These are phyloP conservation scores for Geotrichum restrictum DNA, from an alignment of 1,139 yeast genomes.

Conservation along the genomic window DNA sequence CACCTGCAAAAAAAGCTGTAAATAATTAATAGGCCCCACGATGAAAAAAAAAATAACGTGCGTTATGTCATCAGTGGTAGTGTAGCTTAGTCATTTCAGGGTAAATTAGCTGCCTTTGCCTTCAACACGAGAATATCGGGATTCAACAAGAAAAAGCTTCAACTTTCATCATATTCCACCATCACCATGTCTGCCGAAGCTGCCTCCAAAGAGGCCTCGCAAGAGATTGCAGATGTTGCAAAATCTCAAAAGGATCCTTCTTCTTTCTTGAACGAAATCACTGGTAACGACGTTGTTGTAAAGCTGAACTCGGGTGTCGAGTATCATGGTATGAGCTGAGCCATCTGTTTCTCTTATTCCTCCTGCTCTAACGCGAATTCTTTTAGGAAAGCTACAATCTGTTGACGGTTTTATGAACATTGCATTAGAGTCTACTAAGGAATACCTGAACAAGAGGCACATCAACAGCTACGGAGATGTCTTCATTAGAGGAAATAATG, in stretches of 20 bases:
- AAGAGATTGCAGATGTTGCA: conserved; percentile 3
- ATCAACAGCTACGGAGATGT: conserved; percentile 76
- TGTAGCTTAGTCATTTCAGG: background rate
- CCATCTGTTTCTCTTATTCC: background rate
- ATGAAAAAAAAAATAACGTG: too few species aligned
- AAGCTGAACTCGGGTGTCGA: conserved; percentile 84
- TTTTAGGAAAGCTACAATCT: conserved; percentile 63
- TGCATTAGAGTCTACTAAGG: conserved; percentile 74
- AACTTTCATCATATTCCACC: conserved; percentile 59
- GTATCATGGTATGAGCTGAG: conserved; percentile 50
- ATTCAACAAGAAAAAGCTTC: too few species aligned
- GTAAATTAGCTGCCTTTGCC: background rate
- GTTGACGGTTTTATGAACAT: conserved; percentile 97
- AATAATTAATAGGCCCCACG: too few species aligned
- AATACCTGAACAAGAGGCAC: conserved; percentile 54
- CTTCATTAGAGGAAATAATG: conserved; percentile 91
- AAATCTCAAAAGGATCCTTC: conserved; percentile 45
- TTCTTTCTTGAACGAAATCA: conserved; percentile 71
- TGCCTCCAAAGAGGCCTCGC: background rate
- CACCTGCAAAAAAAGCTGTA: too few species aligned
- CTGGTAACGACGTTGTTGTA: conserved; percentile 76
- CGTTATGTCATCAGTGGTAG: too few species aligned
- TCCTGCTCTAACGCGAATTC: background rate
- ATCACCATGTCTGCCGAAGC: conserved; percentile 30
- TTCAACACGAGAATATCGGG: background rate